phyloP scores from a whole-genome alignment of 140 eudicot genomes.

The Ambrosia hybrid region DNA sequence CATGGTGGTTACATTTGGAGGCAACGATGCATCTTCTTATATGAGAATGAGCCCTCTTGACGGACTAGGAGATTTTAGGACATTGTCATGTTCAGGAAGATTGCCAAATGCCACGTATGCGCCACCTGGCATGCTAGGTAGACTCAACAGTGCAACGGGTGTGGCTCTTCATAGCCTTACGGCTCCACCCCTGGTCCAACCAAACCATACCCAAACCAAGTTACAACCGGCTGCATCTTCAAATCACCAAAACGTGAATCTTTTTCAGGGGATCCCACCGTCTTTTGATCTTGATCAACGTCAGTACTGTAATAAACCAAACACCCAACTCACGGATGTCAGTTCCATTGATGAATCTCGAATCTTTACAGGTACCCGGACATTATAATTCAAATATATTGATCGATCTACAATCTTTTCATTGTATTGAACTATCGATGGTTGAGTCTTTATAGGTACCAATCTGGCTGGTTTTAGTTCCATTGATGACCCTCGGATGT shows the following conservation, averaged over 20 bases:
- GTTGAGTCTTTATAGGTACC: slow-evolving; percentile 32
- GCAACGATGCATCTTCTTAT: slow-evolving; percentile 59
- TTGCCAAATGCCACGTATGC: slow-evolving; percentile 37
- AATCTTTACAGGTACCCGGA: slow-evolving; percentile 31
- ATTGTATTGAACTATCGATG: neutral
- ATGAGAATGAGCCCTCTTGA: slow-evolving; percentile 63
- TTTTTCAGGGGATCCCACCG: slow-evolving; percentile 57
- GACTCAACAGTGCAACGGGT: slow-evolving; percentile 68
- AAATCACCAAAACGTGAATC: slow-evolving; percentile 45
- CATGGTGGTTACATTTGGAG: slow-evolving; percentile 66
- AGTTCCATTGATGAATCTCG: slow-evolving; percentile 40
- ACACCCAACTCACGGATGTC: slow-evolving; percentile 36
- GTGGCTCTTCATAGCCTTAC: slow-evolving; percentile 56
- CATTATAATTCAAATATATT: slow-evolving; percentile 6
- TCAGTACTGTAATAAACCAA: slow-evolving; percentile 42
- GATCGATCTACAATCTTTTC: slow-evolving; percentile 36
- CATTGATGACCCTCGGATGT: slow-evolving; percentile 29
- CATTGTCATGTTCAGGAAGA: slow-evolving; percentile 56
- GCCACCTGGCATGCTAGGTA: slow-evolving; percentile 66
- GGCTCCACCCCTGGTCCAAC: slow-evolving; percentile 52
- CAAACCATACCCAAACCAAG: slow-evolving; percentile 54
- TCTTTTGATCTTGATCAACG: slow-evolving; percentile 50
- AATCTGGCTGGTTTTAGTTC: slow-evolving; percentile 22
- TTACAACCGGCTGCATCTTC: slow-evolving; percentile 44
- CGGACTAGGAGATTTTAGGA: slow-evolving; percentile 59